A percentile compares a stretch with the other conserved stretches of the same genome.
Evolutionary conservation across 257 asterid genomes (phyloP).

Genomic region (Avicennia marina): DNA sequence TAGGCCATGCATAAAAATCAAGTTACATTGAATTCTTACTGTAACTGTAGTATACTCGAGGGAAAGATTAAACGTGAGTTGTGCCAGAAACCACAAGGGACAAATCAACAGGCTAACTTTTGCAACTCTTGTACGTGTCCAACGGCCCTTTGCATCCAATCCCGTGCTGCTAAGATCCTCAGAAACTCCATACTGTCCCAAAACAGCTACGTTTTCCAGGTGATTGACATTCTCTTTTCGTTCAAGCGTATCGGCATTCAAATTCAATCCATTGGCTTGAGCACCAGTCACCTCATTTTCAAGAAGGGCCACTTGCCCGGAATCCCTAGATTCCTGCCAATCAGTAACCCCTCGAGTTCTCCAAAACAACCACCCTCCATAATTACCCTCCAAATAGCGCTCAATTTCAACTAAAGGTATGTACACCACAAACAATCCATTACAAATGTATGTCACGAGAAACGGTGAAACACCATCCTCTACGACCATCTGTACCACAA

Average conservation of each 20-base stretch:
- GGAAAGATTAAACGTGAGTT: slow-evolving; percentile 86
- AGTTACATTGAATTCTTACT: slow-evolving; percentile 38
- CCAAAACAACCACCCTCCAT: slow-evolving; percentile 64
- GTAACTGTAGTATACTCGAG: slow-evolving; percentile 95
- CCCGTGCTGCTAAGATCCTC: slow-evolving; percentile 23
- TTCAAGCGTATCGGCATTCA: slow-evolving; percentile 14
- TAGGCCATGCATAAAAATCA: no score
- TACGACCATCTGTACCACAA: slow-evolving; percentile 88
- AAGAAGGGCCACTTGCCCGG: slow-evolving; percentile 67
- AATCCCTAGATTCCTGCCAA: slow-evolving; percentile 30
- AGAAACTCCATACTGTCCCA: slow-evolving; percentile 8
- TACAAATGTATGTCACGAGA: slow-evolving; percentile 81
- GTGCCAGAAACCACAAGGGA: slow-evolving; percentile 94
- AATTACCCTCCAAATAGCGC: slow-evolving; percentile 60
- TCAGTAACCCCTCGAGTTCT: slow-evolving; percentile 15
- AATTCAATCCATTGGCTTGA: slow-evolving; percentile 17
- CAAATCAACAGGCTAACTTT: slow-evolving; percentile 84
- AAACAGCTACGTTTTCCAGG: slow-evolving; percentile 16
- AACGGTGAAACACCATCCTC: slow-evolving; percentile 90
- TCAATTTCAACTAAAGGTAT: slow-evolving; percentile 79
- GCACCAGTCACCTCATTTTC: slow-evolving; percentile 21
- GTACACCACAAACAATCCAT: slow-evolving; percentile 74
- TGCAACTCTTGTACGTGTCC: slow-evolving; percentile 82
- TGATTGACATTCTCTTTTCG: no score
- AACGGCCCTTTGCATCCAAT: slow-evolving; percentile 77